Base-by-base conservation (phyloP, 106 monocot species). In the Apostasia shenzhenica region DNA sequence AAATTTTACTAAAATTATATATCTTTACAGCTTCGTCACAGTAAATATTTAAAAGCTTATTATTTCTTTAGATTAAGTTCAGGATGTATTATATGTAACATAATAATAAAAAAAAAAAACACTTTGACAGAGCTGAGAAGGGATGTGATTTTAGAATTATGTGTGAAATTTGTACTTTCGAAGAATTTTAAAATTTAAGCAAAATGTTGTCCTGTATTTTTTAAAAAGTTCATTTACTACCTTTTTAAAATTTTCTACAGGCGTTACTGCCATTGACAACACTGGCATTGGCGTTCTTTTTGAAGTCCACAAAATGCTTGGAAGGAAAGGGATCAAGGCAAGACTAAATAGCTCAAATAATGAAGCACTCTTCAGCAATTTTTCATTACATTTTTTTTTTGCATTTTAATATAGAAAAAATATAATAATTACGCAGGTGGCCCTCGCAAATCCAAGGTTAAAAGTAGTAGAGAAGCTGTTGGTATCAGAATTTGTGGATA, bases 391-490 rank as follows among this genome's bases (percentile, higher is more conserved):
- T 39, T 26, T 70, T 13, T 14, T 65, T 26, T 41, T 38, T 39
- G 13, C 4, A 4, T 51, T 49, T 26, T 64, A 45, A 14, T n/a
- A 40, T 59, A 9, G 8, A 6, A 9, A 9, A 61, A 26, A 41
- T 41, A 7, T 52, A 6, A 5, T 58, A 13, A 14, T 58, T 6
- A 49, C 44, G 39, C 68, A 76, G 75, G 7, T 75, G 44, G 67
- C 52, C 8, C 3, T 75, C 41, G 9, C 67, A 68, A 75, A 75
- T 51, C 75, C 75, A 1, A 49, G 67, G 8, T 51, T 75, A 59
- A 67, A 67, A 60, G 75, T 75, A 13, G 67, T 75, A 37, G 75
- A 75, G 57, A 75, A 75, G 57, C 13, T 75, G 43, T 41, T 56
- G 39, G 43, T 12, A n/a, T 56, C 75, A 1, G 13, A 66, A 42